phyloP scores from a whole-genome alignment of 805 yeast species.

The Monosporozyma yasuniensis region DNA sequence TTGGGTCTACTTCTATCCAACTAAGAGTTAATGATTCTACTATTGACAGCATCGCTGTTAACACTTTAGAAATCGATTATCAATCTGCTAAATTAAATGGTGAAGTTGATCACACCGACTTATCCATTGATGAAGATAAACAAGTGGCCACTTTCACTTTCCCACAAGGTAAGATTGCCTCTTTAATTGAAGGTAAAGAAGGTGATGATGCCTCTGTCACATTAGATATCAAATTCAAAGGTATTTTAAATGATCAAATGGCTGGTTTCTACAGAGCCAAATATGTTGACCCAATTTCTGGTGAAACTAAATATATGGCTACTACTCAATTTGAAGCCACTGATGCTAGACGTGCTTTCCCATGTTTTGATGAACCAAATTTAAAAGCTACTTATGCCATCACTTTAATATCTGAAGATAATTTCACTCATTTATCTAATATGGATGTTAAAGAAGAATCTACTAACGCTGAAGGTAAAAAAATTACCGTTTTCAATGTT shows the following conservation, averaged over 20 bases:
- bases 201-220: constrained; percentile 29
- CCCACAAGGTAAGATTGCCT: constrained; percentile 30
- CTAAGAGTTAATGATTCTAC: constrained; percentile 40
- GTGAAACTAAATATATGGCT: constrained; percentile 21
- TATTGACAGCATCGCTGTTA: constrained; percentile 42
- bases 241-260: constrained; percentile 57
- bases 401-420: constrained; percentile 42
- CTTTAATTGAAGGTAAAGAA: constrained; percentile 14
- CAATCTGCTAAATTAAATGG: constrained; percentile 37
- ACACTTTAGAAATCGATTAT: constrained; percentile 59
- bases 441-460: constrained; percentile 45
- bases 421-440: constrained; percentile 55
- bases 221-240: constrained; percentile 46
- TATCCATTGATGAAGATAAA: constrained; percentile 35
- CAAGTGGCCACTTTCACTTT: constrained; percentile 61
- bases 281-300: constrained; percentile 39
- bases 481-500: constrained; percentile 45
- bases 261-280: constrained; percentile 67
- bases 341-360: constrained; percentile 71
- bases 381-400: constrained; percentile 59
- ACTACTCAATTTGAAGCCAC: constrained; percentile 54
- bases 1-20: constrained; percentile 46
- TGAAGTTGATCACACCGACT: constrained; percentile 36
- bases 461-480: constrained; percentile 28
- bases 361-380: constrained; percentile 66